These are phyloP conservation scores for Orbilia javanica DNA, from an alignment of 2,329 filamentous ascomycete species.

Conservation along the genomic window DNA sequence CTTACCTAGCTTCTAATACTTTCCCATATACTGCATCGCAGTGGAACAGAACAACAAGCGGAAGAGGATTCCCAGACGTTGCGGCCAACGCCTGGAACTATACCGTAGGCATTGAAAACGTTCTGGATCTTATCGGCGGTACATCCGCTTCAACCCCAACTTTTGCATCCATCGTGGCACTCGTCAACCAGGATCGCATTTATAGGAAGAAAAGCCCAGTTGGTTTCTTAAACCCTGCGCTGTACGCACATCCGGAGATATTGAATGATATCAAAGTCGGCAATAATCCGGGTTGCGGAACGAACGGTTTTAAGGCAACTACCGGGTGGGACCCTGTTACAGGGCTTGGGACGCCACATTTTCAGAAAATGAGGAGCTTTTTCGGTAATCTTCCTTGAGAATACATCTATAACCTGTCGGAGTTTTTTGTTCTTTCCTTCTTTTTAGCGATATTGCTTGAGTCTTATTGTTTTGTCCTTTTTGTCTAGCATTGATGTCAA, in stretches of 20 bases:
- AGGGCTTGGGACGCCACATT: constrained; percentile 64
- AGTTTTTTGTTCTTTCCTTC: neutral
- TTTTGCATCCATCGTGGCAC: constrained; percentile 65
- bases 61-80: constrained; percentile 72
- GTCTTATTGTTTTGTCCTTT: neutral
- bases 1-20: constrained; percentile 66
- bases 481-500: constrained; percentile 6
- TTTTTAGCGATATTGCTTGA: neutral
- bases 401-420: no score
- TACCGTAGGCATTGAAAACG: constrained; percentile 64
- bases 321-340: constrained; percentile 64
- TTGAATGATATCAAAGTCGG: constrained; percentile 63
- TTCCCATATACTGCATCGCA: constrained; percentile 65
- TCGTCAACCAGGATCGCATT: constrained; percentile 66
- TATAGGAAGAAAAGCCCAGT: constrained; percentile 44
- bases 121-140: constrained; percentile 66
- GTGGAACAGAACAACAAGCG: constrained; percentile 68
- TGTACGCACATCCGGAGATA: constrained; percentile 61
- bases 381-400: constrained; percentile 45
- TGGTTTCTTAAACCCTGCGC: constrained; percentile 47
- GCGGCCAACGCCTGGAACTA: constrained; percentile 68
- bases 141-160: constrained; percentile 68
- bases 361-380: constrained; percentile 63
- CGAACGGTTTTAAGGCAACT: constrained; percentile 62
- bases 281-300: constrained; percentile 62